Base-by-base conservation (phyloP, 805 yeast genomes). In the Metschnikowia similis region DNA sequence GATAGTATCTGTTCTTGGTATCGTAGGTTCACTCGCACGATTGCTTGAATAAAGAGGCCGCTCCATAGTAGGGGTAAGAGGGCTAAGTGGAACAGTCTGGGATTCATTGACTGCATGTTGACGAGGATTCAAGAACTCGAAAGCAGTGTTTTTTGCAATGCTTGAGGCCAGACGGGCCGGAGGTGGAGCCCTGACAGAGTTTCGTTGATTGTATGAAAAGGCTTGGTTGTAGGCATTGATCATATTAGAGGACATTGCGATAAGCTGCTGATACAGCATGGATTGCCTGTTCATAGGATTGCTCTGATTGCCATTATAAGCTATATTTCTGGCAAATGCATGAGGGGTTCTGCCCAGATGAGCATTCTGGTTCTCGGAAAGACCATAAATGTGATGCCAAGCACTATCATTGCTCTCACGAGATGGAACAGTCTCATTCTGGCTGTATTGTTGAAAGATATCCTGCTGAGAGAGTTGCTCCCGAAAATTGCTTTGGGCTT, bases 101-200 rank as follows among this genome's bases (percentile, higher is more conserved):
- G 42, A 11, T 13, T 41, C 34, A 4, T 41, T 41, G 5, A 10
- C 28, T 14, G 10, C 8, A 29, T 21, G 28, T 29, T 10, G 45
- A 16, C 37, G 45, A 29, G 17, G 37, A 26, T 41, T 16, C 29
- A 41, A 21, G n/a, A 8, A 14, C 14, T 52, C 57, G 11, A 61
- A 37, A 10, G 54, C 46, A 59, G 65, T 62, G 37, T 53, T 52
- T 13, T 49, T 54, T 1, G 64, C 57, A 27, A 49, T 50, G 6
- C 61, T 59, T 32, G 61, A 57, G 6, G 62, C 40, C 8, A 31
- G 37, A 6, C 42, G 41, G 16, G 14, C 16, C 41, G 9, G 11
- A 35, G 30, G 37, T 10, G 37, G 52, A 13, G 41, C 29, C 34
- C 49, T 37, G 9, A 26, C 17, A 16, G 16, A 32, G 9, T 32